Conservation (phyloP, 768 basidiomycete genomes). For the Rhodosporidiobolus odoratus region DNA sequence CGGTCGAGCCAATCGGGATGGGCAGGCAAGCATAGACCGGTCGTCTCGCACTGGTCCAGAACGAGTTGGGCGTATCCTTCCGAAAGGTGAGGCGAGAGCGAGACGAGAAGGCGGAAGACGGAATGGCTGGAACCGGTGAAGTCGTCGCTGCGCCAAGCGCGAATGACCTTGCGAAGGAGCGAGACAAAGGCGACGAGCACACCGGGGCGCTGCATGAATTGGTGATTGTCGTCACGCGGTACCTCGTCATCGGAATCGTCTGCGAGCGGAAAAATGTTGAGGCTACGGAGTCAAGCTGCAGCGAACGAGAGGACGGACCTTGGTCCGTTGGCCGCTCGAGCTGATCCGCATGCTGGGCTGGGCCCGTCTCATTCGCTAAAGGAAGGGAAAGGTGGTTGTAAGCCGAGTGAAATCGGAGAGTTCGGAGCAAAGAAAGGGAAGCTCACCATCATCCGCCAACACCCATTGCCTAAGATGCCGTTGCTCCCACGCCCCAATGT, state of each 20-base stretch:
- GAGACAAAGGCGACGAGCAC: slow-evolving; percentile 34
- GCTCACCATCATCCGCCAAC: slow-evolving; percentile 27
- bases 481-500: slow-evolving; percentile 37
- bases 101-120: slow-evolving; percentile 44
- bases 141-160: slow-evolving; percentile 22
- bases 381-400: not conserved
- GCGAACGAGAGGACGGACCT: not conserved
- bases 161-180: slow-evolving; percentile 37
- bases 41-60: slow-evolving; percentile 40
- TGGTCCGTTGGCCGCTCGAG: not conserved
- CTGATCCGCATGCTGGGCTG: not conserved
- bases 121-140: slow-evolving; percentile 38
- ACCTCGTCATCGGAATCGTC: slow-evolving; percentile 27
- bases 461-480: slow-evolving; percentile 32
- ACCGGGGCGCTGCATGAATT: slow-evolving; percentile 24
- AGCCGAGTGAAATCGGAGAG: not conserved
- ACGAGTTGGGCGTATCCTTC: slow-evolving; percentile 33
- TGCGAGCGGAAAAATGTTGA: not conserved
- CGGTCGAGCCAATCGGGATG: slow-evolving; percentile 42
- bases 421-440: not conserved
- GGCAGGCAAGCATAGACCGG: slow-evolving; percentile 38
- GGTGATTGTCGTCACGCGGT: not conserved
- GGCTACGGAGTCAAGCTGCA: not conserved
- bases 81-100: slow-evolving; percentile 45
- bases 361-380: not conserved